Evolutionary conservation across 116 monocot genomes (phyloP).

Genomic region (Dioscorea cayenensis): DNA sequence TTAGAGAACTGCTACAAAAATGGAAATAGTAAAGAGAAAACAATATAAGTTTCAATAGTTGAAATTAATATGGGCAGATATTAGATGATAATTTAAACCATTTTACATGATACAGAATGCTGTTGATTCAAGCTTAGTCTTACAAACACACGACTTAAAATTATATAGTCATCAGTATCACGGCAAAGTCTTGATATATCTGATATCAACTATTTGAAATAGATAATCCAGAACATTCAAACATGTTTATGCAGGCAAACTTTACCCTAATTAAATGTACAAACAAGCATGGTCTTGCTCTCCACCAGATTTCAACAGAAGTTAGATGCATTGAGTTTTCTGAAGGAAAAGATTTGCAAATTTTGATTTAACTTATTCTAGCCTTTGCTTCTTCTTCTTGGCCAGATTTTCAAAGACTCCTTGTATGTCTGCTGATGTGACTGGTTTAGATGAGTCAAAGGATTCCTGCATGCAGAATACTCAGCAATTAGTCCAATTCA

Average conservation of each 20-base stretch:
- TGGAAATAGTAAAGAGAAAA: too few species aligned
- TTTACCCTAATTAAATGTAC: neutral
- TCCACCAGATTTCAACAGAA: neutral
- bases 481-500: neutral
- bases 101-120: too few species aligned
- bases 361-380: slow-evolving; percentile 11
- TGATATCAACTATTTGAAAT: neutral
- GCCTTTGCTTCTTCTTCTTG: slow-evolving; percentile 75
- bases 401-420: slow-evolving; percentile 84
- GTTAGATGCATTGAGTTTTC: neutral
- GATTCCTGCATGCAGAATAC: slow-evolving; percentile 51
- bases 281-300: neutral
- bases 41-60: too few species aligned
- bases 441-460: slow-evolving; percentile 62
- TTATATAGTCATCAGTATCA: too few species aligned
- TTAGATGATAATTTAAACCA: too few species aligned
- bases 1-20: too few species aligned
- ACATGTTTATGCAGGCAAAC: neutral
- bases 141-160: too few species aligned
- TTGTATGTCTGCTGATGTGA: slow-evolving; percentile 76
- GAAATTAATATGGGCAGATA: too few species aligned
- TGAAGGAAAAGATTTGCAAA: neutral
- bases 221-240: neutral
- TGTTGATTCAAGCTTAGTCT: too few species aligned
- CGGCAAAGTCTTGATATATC: too few species aligned